Evolutionary conservation across 371 early-diverging fungal species (phyloP), one percentile per base, ranked within the genome.

Genomic region (Actinomortierella wolfii): DNA sequence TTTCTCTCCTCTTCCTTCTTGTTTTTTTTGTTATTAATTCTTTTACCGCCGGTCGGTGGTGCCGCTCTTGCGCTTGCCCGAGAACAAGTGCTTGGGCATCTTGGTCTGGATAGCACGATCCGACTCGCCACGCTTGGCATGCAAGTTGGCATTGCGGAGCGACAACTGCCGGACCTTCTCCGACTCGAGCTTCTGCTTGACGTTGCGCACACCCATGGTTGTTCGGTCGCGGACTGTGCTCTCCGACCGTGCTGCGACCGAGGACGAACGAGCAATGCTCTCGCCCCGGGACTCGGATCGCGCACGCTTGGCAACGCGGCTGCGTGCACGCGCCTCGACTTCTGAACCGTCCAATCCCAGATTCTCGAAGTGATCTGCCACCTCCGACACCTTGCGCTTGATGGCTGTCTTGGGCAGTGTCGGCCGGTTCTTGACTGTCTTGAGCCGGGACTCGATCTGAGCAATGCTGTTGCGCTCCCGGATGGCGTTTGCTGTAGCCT

Each of bases 31-130:
- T n/a, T n/a, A n/a, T n/a, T n/a, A n/a, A n/a, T n/a, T n/a, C 46
- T 18, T 71, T 82, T 91, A 96, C 79, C 96, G 90, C 56, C 92
- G 86, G 78, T 95, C 95, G 70, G 85, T 86, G 49, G 88, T 86
- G 61, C 94, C 94, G 59, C 81, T 83, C 55, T 85, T 82, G 59
- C 94, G 85, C 86, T 98, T 98, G 71, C 97, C 95, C 43, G 94
- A 80, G 78, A 96, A 97, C 85, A 99, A 83, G 77, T 99, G 98
- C 86, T 97, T 97, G 57, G 99, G 99, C 92, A 89, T 91, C 86
- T 95, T 96, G 61, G 85, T 86, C 54, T 78, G 76, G 52, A 98
- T 94, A 21, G 76, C 79, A 70, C 99, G 88, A 76, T 99, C 99
- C 26, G 95, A 81, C 79, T 99, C 99, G 68, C 97, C 97, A 41